Base-by-base conservation (phyloP, 1,284 basidiomycete species). In the Leccinum insigne region DNA sequence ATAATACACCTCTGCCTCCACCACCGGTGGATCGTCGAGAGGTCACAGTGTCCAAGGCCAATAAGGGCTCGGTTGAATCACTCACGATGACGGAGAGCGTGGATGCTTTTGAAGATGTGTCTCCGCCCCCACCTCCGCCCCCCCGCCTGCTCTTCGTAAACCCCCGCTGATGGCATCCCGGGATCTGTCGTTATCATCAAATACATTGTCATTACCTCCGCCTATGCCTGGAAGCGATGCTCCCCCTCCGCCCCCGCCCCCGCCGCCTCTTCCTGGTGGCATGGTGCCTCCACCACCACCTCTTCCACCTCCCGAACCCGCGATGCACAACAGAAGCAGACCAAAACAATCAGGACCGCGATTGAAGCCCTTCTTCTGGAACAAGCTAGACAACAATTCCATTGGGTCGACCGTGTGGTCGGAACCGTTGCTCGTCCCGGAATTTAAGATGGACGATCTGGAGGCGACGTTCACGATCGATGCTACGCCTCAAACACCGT, bases 301-400 rank as follows among this genome's bases (percentile, higher is more conserved):
- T 32, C 32, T 61, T 14, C 26, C 26, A 21, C 21, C 2, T 21
- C 21, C 21, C 21, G 21, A 68, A 63, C 4, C 72, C 77, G 74
- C 78, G 10, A 80, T 79, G 71, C 76, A 73, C 67, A 70, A 73
- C 63, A 72, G 71, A 61, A 64, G 70, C 59, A 77, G 77, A 65
- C 66, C 70, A 49, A 78, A 75, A 77, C 66, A 70, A 71, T 32
- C 72, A 69, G 52, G 80, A 75, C 44, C 87, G 86, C 16, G 89
- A 66, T 77, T 95, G 62, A 93, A 91, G 77, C 92, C 94, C 0
- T 94, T 97, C 78, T 95, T 95, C 77, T 97, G 95, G 95, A 92
- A 89, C 69, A 96, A 97, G 72, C 69, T 95, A 8, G 79, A 83
- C 7, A 77, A 77, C 6, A 74, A 82, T 18, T 73, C 76, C 9